Base-by-base conservation (phyloP, 225 moss, liverwort and hornwort species). In the Physcomitrium patens region DNA sequence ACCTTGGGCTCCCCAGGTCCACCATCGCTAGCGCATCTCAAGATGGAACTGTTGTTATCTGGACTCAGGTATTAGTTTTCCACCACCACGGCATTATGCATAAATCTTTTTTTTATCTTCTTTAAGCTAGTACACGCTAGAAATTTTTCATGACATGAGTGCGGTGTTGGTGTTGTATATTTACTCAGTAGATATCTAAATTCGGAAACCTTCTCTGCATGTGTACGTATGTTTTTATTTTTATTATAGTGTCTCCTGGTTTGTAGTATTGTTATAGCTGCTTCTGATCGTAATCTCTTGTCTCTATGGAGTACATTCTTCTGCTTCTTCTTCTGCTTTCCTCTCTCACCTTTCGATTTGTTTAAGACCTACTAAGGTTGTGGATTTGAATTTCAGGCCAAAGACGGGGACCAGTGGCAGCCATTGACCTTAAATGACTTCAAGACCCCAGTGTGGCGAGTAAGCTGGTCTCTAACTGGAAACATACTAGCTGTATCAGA, bases 321-420 rank as follows among this genome's bases (percentile, higher is more conserved):
- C 54, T 17, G 20, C 8, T 55, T 5, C 54, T 17, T 55, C 8
- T 55, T 19, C 7, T 60, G 2, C 9, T 3, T 27, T 10, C 24
- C 2, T 1, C 22, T 23, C 13, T 31, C 22, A 23, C 28, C 60
- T 37, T 37, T 37, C 31, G 2, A 37, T 4, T 37, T 37, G 31
- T 37, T 4, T 7, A 37, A 37, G 31, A 37, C n/a, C n/a, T 2
- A 7, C 31, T 37, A 12, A 42, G 64, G 20, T 60, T 28, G 60
- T 37, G 4, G 7, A 37, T 37, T 37, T 26, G 24, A 24, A 24
- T 22, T 59, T 17, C 76, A 76, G 76, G 68, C 65, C 22, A 89
- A 89, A 60, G 89, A 89, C 48, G 89, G 89, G 3, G 86, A 89
- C 73, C 89, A 89, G 62, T 89, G 89, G 86, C 82, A 80, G n/a